phyloP scores from a whole-genome alignment of 352 stramenopile genomes.

The Globisporangium recalcitrans region DNA sequence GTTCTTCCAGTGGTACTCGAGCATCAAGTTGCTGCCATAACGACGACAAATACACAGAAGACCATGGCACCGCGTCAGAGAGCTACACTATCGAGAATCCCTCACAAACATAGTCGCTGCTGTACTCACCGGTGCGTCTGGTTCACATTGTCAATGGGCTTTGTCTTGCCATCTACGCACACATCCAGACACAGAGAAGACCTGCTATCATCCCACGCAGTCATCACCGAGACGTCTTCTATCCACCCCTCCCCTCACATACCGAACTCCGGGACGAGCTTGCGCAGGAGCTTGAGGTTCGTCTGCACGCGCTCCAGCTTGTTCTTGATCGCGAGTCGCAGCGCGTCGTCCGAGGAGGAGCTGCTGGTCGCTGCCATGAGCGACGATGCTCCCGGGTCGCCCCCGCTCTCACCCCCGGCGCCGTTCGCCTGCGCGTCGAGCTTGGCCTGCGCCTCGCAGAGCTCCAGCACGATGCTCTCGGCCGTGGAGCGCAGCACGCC shows the following conservation, averaged over 20 bases:
- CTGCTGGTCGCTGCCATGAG: constrained; percentile 5
- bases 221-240: neutral
- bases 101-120: neutral
- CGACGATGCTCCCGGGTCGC: constrained; percentile 7
- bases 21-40: constrained; percentile 63
- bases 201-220: neutral
- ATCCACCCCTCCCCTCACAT: constrained; percentile 2
- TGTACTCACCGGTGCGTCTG: constrained; percentile 64
- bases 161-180: constrained; percentile 73
- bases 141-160: constrained; percentile 78
- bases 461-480: constrained; percentile 82
- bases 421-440: constrained; percentile 32
- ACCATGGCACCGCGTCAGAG: no score
- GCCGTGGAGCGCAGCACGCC: constrained; percentile 78
- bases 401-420: neutral
- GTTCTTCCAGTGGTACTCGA: constrained; percentile 89
- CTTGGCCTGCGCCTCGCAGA: constrained; percentile 68
- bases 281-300: constrained; percentile 79
- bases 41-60: constrained; percentile 1
- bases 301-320: constrained; percentile 84
- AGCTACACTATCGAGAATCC: neutral
- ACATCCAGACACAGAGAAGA: neutral
- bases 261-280: constrained; percentile 83
- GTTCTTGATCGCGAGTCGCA: constrained; percentile 77
- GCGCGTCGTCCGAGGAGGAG: constrained; percentile 44